These are phyloP conservation scores for Hypomyces perniciosus DNA, from an alignment of 2,329 filamentous ascomycete species.

Conservation along the genomic window DNA sequence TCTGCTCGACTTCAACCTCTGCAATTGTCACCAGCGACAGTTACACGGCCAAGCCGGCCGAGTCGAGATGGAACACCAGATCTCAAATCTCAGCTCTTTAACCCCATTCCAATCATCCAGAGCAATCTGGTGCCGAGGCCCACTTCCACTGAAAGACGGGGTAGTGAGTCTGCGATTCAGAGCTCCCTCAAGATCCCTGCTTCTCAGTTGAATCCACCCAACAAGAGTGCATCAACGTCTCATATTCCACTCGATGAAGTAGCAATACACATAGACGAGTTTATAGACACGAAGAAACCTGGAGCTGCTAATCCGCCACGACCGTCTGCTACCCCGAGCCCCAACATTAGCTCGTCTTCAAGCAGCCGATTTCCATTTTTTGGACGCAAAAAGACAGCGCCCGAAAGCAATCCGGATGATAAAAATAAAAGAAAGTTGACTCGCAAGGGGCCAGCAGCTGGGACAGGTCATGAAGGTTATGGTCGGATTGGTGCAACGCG, in stretches of 20 bases:
- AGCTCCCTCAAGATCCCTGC: slow-evolving; percentile 31
- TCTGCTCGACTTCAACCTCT: slow-evolving; percentile 21
- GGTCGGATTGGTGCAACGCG: slow-evolving; percentile 57
- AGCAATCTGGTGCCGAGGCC: slow-evolving; percentile 52
- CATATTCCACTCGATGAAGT: slow-evolving; percentile 23
- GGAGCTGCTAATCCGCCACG: slow-evolving; percentile 17
- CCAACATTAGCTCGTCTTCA: slow-evolving; percentile 49
- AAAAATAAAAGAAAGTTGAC: slow-evolving; percentile 34
- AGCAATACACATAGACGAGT: slow-evolving; percentile 7
- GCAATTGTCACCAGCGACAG: slow-evolving; percentile 24
- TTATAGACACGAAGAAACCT: slow-evolving; percentile 18
- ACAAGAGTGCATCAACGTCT: slow-evolving; percentile 27
- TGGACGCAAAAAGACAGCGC: slow-evolving; percentile 59
- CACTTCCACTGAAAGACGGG: slow-evolving; percentile 39
- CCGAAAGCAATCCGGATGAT: slow-evolving; percentile 42
- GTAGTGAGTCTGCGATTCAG: slow-evolving; percentile 32
- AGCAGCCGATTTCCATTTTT: slow-evolving; percentile 72
- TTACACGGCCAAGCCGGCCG: slow-evolving; percentile 51
- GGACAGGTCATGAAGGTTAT: slow-evolving; percentile 91
- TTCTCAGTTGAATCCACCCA: slow-evolving; percentile 19
- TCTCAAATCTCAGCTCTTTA: slow-evolving; percentile 50
- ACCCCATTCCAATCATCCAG: slow-evolving; percentile 51
- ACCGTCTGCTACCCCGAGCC: slow-evolving; percentile 43
- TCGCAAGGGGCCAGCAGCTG: slow-evolving; percentile 77
- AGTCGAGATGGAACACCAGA: slow-evolving; percentile 63